Percentiles rank a stretch among this genome's conserved stretches.
Conservation (phyloP, 1,284 basidiomycete genomes). For the Malassezia restricta region DNA sequence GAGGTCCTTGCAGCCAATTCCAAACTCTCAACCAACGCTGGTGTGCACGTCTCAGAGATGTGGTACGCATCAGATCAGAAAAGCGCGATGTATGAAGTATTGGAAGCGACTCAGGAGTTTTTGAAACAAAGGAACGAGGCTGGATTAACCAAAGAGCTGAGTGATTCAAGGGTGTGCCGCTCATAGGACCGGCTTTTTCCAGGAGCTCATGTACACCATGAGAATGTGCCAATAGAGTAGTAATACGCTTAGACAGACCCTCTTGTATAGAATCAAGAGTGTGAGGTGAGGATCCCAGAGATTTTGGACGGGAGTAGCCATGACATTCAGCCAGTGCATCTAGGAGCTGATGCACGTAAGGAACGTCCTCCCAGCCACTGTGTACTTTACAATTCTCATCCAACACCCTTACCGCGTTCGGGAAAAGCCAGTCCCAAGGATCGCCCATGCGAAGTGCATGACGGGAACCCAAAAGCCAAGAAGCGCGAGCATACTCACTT, state of each 20-base stretch:
- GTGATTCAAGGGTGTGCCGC: not conserved
- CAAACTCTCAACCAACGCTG: not conserved
- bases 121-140: constrained; percentile 8
- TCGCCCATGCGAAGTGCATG: not conserved
- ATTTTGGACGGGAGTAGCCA: constrained; percentile 2
- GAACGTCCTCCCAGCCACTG: not conserved
- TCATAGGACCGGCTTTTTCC: not conserved
- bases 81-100: not conserved
- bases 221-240: constrained; percentile 9
- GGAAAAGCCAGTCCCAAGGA: not conserved
- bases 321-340: not conserved
- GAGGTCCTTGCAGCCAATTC: constrained; percentile 22
- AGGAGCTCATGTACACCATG: constrained; percentile 9
- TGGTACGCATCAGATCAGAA: not conserved
- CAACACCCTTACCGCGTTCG: not conserved
- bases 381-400: not conserved
- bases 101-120: constrained; percentile 4
- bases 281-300: constrained; percentile 10
- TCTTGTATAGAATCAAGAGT: constrained; percentile 13
- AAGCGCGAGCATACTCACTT: constrained; percentile 6
- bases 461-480: not conserved
- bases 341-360: not conserved
- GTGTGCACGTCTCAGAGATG: not conserved
- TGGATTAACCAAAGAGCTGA: constrained; percentile 8
- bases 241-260: constrained; percentile 2